These are phyloP conservation scores for Nevesoporus exiguus DNA, from an alignment of 768 basidiomycete genomes.

Conservation along the genomic window DNA sequence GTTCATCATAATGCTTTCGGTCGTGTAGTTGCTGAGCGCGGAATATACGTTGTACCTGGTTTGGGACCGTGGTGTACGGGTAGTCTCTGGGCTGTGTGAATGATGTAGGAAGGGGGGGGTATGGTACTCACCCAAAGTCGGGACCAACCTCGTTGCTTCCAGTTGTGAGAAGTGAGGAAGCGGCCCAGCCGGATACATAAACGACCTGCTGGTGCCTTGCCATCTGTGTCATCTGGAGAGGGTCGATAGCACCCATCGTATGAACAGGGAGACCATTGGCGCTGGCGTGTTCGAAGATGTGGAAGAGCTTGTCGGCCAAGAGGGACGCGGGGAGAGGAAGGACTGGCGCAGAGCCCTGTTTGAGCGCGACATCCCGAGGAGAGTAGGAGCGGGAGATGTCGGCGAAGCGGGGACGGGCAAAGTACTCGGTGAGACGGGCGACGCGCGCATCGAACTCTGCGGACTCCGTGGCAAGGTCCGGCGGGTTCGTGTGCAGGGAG, in stretches of 20 bases:
- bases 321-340: constrained; percentile 71
- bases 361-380: constrained; percentile 74
- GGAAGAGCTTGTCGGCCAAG: constrained; percentile 85
- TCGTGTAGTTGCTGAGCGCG: constrained; percentile 92
- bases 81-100: constrained; percentile 61
- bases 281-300: constrained; percentile 58
- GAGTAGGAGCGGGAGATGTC: constrained; percentile 77
- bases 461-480: constrained; percentile 54
- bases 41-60: constrained; percentile 89
- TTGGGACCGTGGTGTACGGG: constrained; percentile 94
- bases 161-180: constrained; percentile 82
- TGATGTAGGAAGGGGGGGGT: not conserved
- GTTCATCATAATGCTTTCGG: constrained; percentile 88
- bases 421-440: constrained; percentile 68
- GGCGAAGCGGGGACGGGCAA: constrained; percentile 68
- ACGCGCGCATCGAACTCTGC: constrained; percentile 58
- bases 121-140: constrained; percentile 64
- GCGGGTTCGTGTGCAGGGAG: constrained; percentile 58
- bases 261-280: constrained; percentile 69
- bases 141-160: constrained; percentile 91
- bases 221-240: constrained; percentile 94
- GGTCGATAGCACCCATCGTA: constrained; percentile 92
- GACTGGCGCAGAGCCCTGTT: constrained; percentile 85
- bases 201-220: constrained; percentile 80
- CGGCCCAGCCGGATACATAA: constrained; percentile 93